Evolutionary conservation across 768 basidiomycete genomes (phyloP), one percentile per base, ranked within the genome.

Genomic region (Pleurotus djamor): DNA sequence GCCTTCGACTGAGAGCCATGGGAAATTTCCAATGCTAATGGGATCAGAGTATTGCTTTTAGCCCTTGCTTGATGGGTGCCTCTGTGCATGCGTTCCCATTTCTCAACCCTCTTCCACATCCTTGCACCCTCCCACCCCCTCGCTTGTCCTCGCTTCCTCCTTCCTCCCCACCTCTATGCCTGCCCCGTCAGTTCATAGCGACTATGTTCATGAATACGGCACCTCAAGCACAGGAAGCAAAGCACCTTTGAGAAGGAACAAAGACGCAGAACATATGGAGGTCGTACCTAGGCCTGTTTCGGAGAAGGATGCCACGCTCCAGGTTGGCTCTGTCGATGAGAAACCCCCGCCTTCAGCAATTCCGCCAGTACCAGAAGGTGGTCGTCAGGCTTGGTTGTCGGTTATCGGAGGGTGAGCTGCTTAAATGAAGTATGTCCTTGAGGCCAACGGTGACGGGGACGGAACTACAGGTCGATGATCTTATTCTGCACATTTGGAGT

Each of bases 401-500:
- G 76, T 82, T 4, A 32, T 77, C 9, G 81, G 80, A 63, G 80
- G 79, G 81, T 79, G 63, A 43, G 78, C 67, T 57, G 58, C 38
- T n/a, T 4, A 28, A 28, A 28, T 28, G 21, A 28, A 28, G 12
- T 37, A 8, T 34, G n/a, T 43, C 38, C 57, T 33, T 28, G 33
- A 38, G 16, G 37, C 50, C 12, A 35, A 16, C 43, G 35, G 56
- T 37, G 16, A 58, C 38, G 4, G 32, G 33, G 16, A 52, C 17
- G 48, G 34, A 28, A 2, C 34, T 28, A 37, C 49, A 81, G 81
- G 33, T 69, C 68, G 6, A 72, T 81, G 67, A 70, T 78, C 9
- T 68, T 76, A 4, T 83, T 81, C 54, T 79, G 78, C 63, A 80
- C 79, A 0, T 81, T 83, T 61, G 80, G 81, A 5, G 73, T 76